Evolutionary conservation across 805 yeast genomes (phyloP), one percentile per base, ranked within the genome.

Genomic region (Blastobotrys robertii): DNA sequence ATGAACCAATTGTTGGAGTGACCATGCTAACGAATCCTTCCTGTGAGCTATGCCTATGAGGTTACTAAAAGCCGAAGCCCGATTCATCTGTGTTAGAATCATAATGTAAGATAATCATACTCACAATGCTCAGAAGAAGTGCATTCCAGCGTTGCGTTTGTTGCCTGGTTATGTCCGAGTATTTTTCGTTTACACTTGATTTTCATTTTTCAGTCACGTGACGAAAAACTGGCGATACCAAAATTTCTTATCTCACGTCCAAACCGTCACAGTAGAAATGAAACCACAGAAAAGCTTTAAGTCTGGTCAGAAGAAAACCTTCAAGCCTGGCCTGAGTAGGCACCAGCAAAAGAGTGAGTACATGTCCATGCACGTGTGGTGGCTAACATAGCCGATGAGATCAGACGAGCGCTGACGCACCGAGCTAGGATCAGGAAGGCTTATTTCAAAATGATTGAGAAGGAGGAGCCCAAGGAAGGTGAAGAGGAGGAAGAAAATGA

Each of bases 381-480:
- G 33, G 15, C 42, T 25, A 34, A 46, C 50, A 6, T 31, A 37
- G 35, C 19, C 19, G 72, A 74, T 43, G 96, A 86, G 47, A 88
- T 88, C 54, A 80, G 81, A 54, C 74, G 72, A 55, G 81, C 92
- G 9, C 71, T 88, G 50, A 73, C 76, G 0, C 94, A 86, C 56
- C 74, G 86, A 48, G 84, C 95, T 10, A 73, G 92, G 54, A 72
- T 88, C 50, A 76, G 85, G 66, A 84, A 80, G 60, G 78, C 76
- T 39, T 88, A 88, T 57, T 79, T 84, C 68, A 86, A 87, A 59
- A 67, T 85, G 42, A 60, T 86, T 34, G 83, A 84, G 49, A 73
- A 76, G 41, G 87, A 76, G 41, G 87, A 84, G 52, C 80, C 81
- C 2, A 74, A 68, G 34, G 67, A 63, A 44, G 47, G 52, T 16